phyloP scores from a whole-genome alignment of 768 basidiomycete genomes.

The Inosperma sp. region DNA sequence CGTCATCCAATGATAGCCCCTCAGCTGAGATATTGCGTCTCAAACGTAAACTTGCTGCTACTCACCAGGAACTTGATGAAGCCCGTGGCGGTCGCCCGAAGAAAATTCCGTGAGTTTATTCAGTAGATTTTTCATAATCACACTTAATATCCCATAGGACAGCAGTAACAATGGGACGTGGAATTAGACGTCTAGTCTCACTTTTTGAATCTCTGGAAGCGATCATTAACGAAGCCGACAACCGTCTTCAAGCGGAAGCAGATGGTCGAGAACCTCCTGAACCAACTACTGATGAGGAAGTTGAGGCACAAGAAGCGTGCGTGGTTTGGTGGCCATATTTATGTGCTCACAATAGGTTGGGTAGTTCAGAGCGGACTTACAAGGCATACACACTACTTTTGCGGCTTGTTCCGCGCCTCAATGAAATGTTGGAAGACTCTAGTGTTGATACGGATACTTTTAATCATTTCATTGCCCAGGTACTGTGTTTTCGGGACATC shows the following conservation, averaged over 20 bases:
- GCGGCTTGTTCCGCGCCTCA: slow-evolving; percentile 2
- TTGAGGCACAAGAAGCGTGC: background rate
- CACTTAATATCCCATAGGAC: background rate
- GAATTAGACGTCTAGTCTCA: slow-evolving; percentile 6
- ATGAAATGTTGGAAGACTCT: slow-evolving; percentile 3
- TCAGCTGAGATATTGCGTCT: slow-evolving; percentile 3
- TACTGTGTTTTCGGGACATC: background rate
- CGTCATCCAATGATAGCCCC: background rate
- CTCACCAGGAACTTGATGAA: slow-evolving; percentile 1
- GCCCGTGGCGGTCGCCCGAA: slow-evolving; percentile 1
- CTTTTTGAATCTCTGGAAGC: slow-evolving; percentile 7
- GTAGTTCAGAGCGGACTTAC: slow-evolving; percentile 6
- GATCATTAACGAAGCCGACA: slow-evolving; percentile 6
- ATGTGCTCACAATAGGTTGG: slow-evolving; percentile 1
- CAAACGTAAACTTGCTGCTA: slow-evolving; percentile 2
- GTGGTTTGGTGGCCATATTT: background rate
- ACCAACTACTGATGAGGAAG: slow-evolving; percentile 1
- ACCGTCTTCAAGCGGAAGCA: slow-evolving; percentile 5
- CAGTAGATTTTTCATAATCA: background rate
- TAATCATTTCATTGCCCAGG: background rate
- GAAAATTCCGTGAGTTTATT: slow-evolving; percentile 2
- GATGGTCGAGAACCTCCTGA: background rate
- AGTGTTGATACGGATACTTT: background rate
- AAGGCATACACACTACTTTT: slow-evolving; percentile 4
- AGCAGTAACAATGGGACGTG: slow-evolving; percentile 4